These are phyloP conservation scores for Rubus parviflorus DNA, from an alignment of 306 rosid genomes.

Conservation along the genomic window DNA sequence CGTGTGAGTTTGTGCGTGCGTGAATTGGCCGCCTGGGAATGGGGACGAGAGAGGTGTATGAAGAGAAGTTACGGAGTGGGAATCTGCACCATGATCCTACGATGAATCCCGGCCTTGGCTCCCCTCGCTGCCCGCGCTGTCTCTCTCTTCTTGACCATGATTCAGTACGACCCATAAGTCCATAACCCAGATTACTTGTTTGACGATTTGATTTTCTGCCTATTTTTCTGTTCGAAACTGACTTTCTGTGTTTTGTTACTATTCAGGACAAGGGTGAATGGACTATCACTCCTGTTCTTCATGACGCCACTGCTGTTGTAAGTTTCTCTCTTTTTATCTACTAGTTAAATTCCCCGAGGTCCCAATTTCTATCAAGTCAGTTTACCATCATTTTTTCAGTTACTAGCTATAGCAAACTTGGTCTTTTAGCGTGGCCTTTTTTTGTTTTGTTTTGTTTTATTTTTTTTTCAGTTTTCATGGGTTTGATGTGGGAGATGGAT, in stretches of 20 bases:
- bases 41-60: slow-evolving; percentile 90
- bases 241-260: slow-evolving; percentile 1
- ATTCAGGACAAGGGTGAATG: slow-evolving; percentile 73
- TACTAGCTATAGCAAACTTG: not conserved
- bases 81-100: slow-evolving; percentile 86
- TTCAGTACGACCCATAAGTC: slow-evolving; percentile 32
- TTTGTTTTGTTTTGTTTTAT: no score
- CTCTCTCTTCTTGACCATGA: slow-evolving; percentile 67
- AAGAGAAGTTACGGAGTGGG: slow-evolving; percentile 71
- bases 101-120: slow-evolving; percentile 84
- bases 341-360: not conserved
- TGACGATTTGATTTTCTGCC: slow-evolving; percentile 23
- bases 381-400: not conserved
- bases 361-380: not conserved
- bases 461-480: not conserved
- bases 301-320: slow-evolving; percentile 71
- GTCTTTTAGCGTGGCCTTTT: no score
- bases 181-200: slow-evolving; percentile 7
- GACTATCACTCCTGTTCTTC: slow-evolving; percentile 77
- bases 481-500: not conserved
- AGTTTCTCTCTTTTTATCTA: slow-evolving; percentile 27
- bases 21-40: slow-evolving; percentile 25
- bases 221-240: not conserved
- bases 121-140: slow-evolving; percentile 90
- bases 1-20: not conserved